These are phyloP conservation scores for Schizonepeta tenuifolia DNA, from an alignment of 257 asterid genomes.

Conservation along the genomic window DNA sequence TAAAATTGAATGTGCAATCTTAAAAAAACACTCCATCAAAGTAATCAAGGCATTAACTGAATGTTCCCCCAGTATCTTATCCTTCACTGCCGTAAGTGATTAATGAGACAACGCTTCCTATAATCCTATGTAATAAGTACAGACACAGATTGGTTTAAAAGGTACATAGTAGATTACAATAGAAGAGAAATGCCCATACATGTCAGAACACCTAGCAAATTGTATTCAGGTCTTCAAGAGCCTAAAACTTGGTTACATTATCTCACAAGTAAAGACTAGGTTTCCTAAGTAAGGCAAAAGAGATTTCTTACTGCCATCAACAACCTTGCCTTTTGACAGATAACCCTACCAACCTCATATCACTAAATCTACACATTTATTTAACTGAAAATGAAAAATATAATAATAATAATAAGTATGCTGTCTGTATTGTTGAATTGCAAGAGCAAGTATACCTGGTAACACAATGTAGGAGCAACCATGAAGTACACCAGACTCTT, in stretches of 20 bases:
- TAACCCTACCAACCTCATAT: not conserved
- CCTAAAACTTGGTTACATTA: not conserved
- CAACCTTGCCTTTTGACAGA: constrained; percentile 5
- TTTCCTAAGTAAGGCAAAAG: constrained; percentile 9
- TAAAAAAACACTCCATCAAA: constrained; percentile 16
- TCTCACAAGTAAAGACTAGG: constrained; percentile 24
- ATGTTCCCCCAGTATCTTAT: constrained; percentile 5
- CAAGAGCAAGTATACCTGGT: constrained; percentile 66
- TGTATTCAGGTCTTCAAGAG: not conserved
- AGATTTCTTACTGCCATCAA: constrained; percentile 10
- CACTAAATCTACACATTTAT: not conserved
- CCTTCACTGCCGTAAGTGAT: constrained; percentile 2
- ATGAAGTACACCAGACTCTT: constrained; percentile 83
- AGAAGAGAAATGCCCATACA: constrained; percentile 17
- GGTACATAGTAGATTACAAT: constrained; percentile 12
- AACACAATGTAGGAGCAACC: constrained; percentile 97
- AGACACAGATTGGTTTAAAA: not conserved
- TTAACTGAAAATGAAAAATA: constrained; percentile 3
- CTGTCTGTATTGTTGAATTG: constrained; percentile 13
- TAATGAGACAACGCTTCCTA: constrained; percentile 24
- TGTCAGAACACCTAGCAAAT: constrained; percentile 22
- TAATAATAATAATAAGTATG: too few relatives aligned
- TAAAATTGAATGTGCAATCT: not conserved
- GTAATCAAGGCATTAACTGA: constrained; percentile 18
- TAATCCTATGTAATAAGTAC: constrained; percentile 24